These are phyloP conservation scores for Skeletonema tropicum DNA, from an alignment of 108 stramenopile genomes.

Conservation along the genomic window DNA sequence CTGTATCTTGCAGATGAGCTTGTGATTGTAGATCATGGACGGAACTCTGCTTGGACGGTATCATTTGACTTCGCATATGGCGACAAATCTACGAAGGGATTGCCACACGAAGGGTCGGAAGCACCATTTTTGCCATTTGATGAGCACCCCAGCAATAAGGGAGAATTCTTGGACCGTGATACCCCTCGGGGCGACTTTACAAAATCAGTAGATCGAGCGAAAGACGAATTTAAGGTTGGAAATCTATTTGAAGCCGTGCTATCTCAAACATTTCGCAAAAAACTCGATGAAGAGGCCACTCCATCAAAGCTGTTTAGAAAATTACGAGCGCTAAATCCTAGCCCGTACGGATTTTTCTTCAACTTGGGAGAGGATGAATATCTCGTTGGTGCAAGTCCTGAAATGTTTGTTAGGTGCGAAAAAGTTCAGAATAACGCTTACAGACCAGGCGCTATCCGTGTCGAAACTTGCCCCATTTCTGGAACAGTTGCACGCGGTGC, in stretches of 20 bases:
- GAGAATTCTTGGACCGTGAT: slow-evolving; percentile 73
- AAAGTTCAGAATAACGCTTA: slow-evolving; percentile 82
- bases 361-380: slow-evolving; percentile 95
- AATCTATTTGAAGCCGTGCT: slow-evolving; percentile 97
- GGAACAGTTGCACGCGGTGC: slow-evolving; percentile 96
- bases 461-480: slow-evolving; percentile 99
- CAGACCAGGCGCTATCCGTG: slow-evolving; percentile 85
- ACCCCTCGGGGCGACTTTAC: slow-evolving; percentile 88
- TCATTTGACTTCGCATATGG: slow-evolving; percentile 90
- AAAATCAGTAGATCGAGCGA: slow-evolving; percentile 84
- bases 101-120: slow-evolving; percentile 66
- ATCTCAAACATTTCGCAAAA: slow-evolving; percentile 92
- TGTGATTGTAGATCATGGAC: slow-evolving; percentile 93
- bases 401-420: slow-evolving; percentile 99
- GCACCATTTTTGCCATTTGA: slow-evolving; percentile 59
- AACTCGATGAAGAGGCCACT: slow-evolving; percentile 59
- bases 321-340: slow-evolving; percentile 89
- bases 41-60: slow-evolving; percentile 91
- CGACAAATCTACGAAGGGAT: slow-evolving; percentile 78
- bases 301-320: slow-evolving; percentile 90
- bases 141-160: slow-evolving; percentile 50
- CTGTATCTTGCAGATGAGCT: slow-evolving; percentile 94
- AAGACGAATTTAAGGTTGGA: slow-evolving; percentile 93
- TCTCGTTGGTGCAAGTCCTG: slow-evolving; percentile 96
- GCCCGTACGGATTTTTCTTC: slow-evolving; percentile 97